Conservation (phyloP, 108 stramenopile species). For the Stephanodiscus triporus region DNA sequence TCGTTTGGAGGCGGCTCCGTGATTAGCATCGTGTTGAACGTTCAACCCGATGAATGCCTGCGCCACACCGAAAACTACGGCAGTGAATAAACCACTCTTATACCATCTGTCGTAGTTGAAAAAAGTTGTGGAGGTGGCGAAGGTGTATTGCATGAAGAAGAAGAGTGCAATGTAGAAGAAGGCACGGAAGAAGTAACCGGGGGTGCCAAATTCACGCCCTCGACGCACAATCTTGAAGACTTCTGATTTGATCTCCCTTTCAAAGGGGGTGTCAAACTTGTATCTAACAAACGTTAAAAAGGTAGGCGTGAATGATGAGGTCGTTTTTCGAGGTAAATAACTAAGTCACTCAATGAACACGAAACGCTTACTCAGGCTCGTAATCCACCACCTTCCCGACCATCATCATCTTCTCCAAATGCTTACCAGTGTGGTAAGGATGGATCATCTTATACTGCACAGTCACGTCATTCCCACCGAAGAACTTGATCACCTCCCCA, state of each 20-base stretch:
- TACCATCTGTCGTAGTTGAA: slow-evolving; percentile 19
- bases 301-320: background rate
- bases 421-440: slow-evolving; percentile 84
- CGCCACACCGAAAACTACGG: slow-evolving; percentile 75
- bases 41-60: slow-evolving; percentile 89
- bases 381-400: slow-evolving; percentile 75
- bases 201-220: slow-evolving; percentile 87
- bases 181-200: slow-evolving; percentile 78
- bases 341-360: background rate
- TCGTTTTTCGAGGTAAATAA: background rate
- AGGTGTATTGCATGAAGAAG: slow-evolving; percentile 67
- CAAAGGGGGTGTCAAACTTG: slow-evolving; percentile 86
- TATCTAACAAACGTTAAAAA: slow-evolving; percentile 50
- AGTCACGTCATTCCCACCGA: slow-evolving; percentile 89
- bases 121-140: slow-evolving; percentile 54
- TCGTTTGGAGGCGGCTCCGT: slow-evolving; percentile 86
- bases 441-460: slow-evolving; percentile 93
- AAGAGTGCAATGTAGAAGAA: slow-evolving; percentile 72
- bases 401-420: slow-evolving; percentile 87
- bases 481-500: slow-evolving; percentile 66
- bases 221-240: slow-evolving; percentile 92
- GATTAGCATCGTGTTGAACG: slow-evolving; percentile 96
- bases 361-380: slow-evolving; percentile 67
- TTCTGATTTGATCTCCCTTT: slow-evolving; percentile 86
- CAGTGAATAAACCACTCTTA: slow-evolving; percentile 55